These are phyloP conservation scores for Solanum pennellii DNA, from an alignment of 257 asterid genomes.

Conservation along the genomic window DNA sequence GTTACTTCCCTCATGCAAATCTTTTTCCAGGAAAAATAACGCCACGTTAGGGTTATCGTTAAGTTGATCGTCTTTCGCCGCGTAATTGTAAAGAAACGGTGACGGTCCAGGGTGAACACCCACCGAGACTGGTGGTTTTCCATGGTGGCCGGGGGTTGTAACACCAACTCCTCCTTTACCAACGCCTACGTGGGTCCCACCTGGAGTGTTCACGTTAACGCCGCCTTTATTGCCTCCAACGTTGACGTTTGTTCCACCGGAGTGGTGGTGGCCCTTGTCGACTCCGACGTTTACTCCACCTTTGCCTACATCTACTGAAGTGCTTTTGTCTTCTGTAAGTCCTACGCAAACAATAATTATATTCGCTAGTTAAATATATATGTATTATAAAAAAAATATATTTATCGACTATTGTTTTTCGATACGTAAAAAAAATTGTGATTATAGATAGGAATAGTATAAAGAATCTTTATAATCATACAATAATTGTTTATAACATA, in stretches of 20 bases:
- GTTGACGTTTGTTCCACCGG: constrained; percentile 3
- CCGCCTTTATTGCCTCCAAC: constrained; percentile 23
- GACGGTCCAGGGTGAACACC: constrained; percentile 13
- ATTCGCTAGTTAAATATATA: no score
- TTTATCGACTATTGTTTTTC: no score
- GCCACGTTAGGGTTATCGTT: constrained; percentile 51
- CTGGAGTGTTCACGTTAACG: constrained; percentile 21
- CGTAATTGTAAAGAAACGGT: constrained; percentile 37
- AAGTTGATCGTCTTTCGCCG: constrained; percentile 59
- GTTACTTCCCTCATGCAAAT: constrained; percentile 37
- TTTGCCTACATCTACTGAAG: constrained; percentile 12
- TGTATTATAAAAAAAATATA: no score
- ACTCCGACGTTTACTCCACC: constrained; percentile 8
- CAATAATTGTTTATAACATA: no score
- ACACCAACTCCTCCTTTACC: constrained; percentile 44
- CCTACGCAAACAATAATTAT: constrained; percentile 10
- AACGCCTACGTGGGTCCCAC: constrained; percentile 32
- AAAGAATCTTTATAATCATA: not conserved
- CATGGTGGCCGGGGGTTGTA: constrained; percentile 16
- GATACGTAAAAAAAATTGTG: not conserved
- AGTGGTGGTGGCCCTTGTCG: not conserved
- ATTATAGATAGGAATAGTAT: not conserved
- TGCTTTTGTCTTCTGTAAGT: constrained; percentile 37
- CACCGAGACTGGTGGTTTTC: constrained; percentile 55
- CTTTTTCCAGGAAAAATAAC: constrained; percentile 58